Conservation (phyloP, 2,329 filamentous ascomycete genomes). For the Fragosphaeria purpurea region DNA sequence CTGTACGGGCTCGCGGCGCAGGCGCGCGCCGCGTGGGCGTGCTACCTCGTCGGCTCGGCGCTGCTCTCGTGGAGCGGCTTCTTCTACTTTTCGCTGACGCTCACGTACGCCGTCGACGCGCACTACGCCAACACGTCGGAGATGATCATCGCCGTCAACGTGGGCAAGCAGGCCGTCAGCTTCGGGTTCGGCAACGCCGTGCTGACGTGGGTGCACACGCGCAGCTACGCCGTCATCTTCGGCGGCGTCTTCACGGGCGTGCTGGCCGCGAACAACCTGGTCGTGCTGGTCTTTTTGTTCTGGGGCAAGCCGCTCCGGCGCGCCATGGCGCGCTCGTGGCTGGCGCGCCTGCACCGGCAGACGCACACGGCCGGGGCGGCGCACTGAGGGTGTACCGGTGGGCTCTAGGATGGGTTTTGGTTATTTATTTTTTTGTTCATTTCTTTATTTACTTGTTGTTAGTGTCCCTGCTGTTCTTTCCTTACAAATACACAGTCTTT, state of each 20-base stretch:
- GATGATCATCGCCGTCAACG: conserved; percentile 2
- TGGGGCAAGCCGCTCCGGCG: background rate
- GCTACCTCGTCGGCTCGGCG: background rate
- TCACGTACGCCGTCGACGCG: conserved; percentile 1
- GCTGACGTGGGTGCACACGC: background rate
- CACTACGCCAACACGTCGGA: conserved; percentile 2
- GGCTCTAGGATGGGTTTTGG: too few relatives aligned
- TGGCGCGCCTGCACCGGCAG: background rate
- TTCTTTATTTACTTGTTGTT: too few relatives aligned
- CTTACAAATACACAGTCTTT: too few relatives aligned
- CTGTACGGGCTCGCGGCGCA: background rate
- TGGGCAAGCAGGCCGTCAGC: conserved; percentile 3
- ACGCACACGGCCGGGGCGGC: background rate
- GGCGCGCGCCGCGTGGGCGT: background rate
- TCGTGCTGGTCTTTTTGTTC: background rate
- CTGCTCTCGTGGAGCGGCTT: background rate
- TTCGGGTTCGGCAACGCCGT: conserved; percentile 1
- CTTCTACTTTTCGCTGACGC: background rate
- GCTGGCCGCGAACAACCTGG: background rate
- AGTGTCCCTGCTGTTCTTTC: too few relatives aligned
- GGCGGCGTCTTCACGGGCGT: background rate
- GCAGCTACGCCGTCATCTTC: background rate
- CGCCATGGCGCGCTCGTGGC: background rate
- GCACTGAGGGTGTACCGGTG: too few relatives aligned
- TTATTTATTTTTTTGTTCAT: too few relatives aligned